These are phyloP conservation scores for Ceratobasidium papillatum DNA, from an alignment of 1,284 basidiomycete genomes.

Conservation along the genomic window DNA sequence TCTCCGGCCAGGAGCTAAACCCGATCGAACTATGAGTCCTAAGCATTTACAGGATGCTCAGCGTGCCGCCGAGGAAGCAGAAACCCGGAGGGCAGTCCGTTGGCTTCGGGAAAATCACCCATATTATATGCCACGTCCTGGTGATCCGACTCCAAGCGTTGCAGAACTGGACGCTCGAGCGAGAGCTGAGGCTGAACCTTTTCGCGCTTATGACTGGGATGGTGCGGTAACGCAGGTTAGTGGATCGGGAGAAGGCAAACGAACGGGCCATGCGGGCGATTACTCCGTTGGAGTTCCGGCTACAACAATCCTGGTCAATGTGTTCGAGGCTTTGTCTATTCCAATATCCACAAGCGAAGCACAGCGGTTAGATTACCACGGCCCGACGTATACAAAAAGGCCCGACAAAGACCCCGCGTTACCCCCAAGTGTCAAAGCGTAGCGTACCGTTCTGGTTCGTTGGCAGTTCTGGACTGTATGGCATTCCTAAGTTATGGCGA, in stretches of 20 bases:
- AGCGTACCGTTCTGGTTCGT: neutral
- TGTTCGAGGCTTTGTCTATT: constrained; percentile 14
- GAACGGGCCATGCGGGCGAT: neutral
- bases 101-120: constrained; percentile 21
- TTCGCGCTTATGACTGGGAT: neutral
- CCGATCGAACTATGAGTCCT: constrained; percentile 10
- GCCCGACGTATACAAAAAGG: neutral
- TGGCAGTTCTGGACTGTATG: neutral
- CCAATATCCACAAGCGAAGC: constrained; percentile 16
- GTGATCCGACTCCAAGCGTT: constrained; percentile 11
- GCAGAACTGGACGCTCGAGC: constrained; percentile 12
- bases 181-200: neutral
- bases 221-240: neutral
- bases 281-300: neutral
- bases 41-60: constrained; percentile 34
- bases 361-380: constrained; percentile 8
- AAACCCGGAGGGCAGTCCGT: constrained; percentile 11
- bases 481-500: constrained; percentile 1
- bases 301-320: constrained; percentile 4
- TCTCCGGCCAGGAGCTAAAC: constrained; percentile 31
- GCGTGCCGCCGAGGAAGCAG: constrained; percentile 23
- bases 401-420: neutral
- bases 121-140: constrained; percentile 23
- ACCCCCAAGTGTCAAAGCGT: neutral
- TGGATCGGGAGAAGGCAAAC: neutral